phyloP scores from a whole-genome alignment of 2,329 filamentous ascomycete genomes.

The Cercospora zeina region DNA sequence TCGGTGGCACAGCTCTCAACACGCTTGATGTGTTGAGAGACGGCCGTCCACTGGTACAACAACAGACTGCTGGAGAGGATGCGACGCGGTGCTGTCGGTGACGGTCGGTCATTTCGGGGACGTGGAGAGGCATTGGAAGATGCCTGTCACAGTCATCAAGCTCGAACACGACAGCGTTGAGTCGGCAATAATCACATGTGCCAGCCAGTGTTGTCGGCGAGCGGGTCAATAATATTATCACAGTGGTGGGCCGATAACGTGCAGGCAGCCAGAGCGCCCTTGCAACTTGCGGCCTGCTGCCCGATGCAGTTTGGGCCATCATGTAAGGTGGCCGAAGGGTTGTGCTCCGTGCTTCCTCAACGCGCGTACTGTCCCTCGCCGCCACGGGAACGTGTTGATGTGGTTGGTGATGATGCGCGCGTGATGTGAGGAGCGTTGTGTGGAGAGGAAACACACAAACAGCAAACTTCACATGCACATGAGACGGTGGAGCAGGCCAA shows the following conservation, averaged over 20 bases:
- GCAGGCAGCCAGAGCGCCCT: neutral
- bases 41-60: neutral
- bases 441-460: neutral
- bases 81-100: slow-evolving; percentile 4
- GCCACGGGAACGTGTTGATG: neutral
- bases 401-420: neutral
- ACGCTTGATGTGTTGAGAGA: neutral
- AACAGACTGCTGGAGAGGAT: neutral
- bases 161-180: slow-evolving; percentile 17
- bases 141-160: slow-evolving; percentile 22
- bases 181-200: no score
- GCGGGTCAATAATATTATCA: slow-evolving; percentile 15
- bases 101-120: slow-evolving; percentile 24
- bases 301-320: slow-evolving; percentile 17
- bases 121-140: slow-evolving; percentile 4
- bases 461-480: neutral
- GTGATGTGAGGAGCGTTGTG: no score
- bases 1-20: slow-evolving; percentile 2
- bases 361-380: neutral
- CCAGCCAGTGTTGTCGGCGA: neutral
- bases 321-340: neutral
- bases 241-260: slow-evolving; percentile 6
- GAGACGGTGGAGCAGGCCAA: slow-evolving; percentile 4
- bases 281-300: slow-evolving; percentile 17
- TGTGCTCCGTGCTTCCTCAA: neutral